These are phyloP conservation scores for Chamaecrista fasciculata DNA, from an alignment of 306 rosid genomes.

Conservation along the genomic window DNA sequence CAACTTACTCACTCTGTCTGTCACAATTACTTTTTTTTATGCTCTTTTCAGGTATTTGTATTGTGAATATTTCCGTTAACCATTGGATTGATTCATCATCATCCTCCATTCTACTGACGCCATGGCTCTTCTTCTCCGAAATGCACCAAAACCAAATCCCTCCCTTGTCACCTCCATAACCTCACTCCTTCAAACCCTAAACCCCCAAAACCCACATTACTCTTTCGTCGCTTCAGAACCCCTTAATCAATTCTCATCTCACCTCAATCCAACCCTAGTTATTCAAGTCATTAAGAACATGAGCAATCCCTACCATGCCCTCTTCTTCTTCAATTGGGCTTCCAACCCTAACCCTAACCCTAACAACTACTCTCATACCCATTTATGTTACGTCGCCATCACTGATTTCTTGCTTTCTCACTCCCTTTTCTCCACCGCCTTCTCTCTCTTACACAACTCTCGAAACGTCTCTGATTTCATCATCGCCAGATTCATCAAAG, in stretches of 20 bases:
- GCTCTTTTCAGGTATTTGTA: too few relatives aligned
- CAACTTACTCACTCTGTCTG: too few relatives aligned
- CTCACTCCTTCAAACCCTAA: constrained; percentile 38
- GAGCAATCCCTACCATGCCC: constrained; percentile 28
- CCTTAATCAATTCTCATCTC: constrained; percentile 29
- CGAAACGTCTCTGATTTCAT: constrained; percentile 37
- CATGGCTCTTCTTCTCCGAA: not conserved
- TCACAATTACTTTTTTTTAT: too few relatives aligned
- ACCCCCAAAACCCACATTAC: constrained; percentile 30
- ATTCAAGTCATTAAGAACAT: constrained; percentile 24
- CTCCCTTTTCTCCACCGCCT: constrained; percentile 51
- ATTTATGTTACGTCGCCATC: constrained; percentile 31
- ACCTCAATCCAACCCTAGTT: constrained; percentile 30
- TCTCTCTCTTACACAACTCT: constrained; percentile 36
- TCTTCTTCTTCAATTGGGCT: constrained; percentile 42
- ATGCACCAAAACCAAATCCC: constrained; percentile 13
- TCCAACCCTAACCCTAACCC: constrained; percentile 29
- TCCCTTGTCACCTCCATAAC: constrained; percentile 33
- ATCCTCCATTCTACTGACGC: not conserved
- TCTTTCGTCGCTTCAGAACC: constrained; percentile 27
- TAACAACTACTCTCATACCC: constrained; percentile 22
- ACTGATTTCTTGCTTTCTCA: constrained; percentile 37
- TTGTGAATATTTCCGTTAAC: too few relatives aligned
- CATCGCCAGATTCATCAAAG: constrained; percentile 40
- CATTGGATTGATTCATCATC: too few relatives aligned